These are phyloP conservation scores for Edaphochlamys debaryana DNA, from an alignment of 139 green algal genomes.

Conservation along the genomic window DNA sequence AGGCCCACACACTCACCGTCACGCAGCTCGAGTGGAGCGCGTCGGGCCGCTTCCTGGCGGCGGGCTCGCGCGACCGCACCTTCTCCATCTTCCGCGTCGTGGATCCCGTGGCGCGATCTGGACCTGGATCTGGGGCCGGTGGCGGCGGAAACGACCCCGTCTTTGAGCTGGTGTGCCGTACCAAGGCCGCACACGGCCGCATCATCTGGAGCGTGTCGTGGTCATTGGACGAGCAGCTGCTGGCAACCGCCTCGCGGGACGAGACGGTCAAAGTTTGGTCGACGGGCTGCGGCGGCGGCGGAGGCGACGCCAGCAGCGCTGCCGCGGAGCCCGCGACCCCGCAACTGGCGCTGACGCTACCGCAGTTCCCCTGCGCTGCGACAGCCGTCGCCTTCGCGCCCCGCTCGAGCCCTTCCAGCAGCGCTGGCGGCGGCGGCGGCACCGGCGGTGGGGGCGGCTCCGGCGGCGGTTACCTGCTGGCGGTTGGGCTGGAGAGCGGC, in stretches of 20 bases:
- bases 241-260: conserved; percentile 84
- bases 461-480: conserved; percentile 52
- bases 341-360: conserved; percentile 44
- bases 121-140: no score
- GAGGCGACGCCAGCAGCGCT: not conserved
- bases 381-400: conserved; percentile 71
- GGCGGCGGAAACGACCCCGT: no score
- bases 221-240: conserved; percentile 65
- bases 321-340: not conserved
- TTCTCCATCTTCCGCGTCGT: conserved; percentile 38
- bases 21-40: conserved; percentile 89
- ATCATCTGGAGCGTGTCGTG: conserved; percentile 85
- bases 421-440: not conserved
- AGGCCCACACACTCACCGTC: conserved; percentile 90
- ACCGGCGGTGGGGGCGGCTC: no score
- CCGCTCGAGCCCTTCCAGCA: not conserved
- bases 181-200: conserved; percentile 77
- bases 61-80: conserved; percentile 47
- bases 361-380: conserved; percentile 58
- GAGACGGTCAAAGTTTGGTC: conserved; percentile 78
- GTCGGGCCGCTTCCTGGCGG: conserved; percentile 10
- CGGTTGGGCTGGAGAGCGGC: conserved; percentile 77
- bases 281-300: not conserved
- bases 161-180: conserved; percentile 56
- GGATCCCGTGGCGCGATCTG: not conserved